Evolutionary conservation across 179 eudicot species (phyloP), one percentile per base, ranked within the genome.

Genomic region (Drosera spatulata): DNA sequence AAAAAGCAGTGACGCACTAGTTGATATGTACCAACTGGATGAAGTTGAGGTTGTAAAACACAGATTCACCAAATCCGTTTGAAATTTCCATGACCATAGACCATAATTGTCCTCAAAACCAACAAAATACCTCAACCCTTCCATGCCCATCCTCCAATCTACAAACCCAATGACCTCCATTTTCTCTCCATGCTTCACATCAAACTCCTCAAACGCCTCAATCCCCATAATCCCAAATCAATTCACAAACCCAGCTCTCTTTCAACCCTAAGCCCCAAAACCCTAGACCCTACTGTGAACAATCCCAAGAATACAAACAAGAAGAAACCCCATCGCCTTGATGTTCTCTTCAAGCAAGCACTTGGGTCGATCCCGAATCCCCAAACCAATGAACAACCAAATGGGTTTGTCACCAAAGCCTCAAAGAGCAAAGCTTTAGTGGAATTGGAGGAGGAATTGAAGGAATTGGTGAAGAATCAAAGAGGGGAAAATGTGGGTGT

Each of bases 311-410:
- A 56, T 7, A 10, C 7, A 43, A 57, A 38, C 10, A 11, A 45
- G 37, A 61, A 55, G 11, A 54, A 56, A 38, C 61, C 61, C 48
- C 65, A 55, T 48, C 75, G 72, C 43, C 67, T 72, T 53, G 75
- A 73, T 67, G 61, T 67, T 61, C 14, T 69, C 41, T 71, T 80
- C 61, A 70, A 61, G 63, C 80, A 80, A 73, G 80, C 79, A 22
- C 59, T 73, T 68, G 80, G 78, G 5, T 53, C 71, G 40, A 51
- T 54, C 22, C 69, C 67, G 56, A 73, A 42, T 47, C 37, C 37
- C 3, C 63, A 57, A 43, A 45, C 59, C 3, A 53, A 45, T 38
- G 68, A 15, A 61, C 13, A 53, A 37, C 10, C 7, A 5, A 15
- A 41, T 6, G 53, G 22, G 4, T 40, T 37, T 33, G 49, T 44